These are phyloP conservation scores for Venturia carpophila DNA, from an alignment of 2,329 filamentous ascomycete species.

Conservation along the genomic window DNA sequence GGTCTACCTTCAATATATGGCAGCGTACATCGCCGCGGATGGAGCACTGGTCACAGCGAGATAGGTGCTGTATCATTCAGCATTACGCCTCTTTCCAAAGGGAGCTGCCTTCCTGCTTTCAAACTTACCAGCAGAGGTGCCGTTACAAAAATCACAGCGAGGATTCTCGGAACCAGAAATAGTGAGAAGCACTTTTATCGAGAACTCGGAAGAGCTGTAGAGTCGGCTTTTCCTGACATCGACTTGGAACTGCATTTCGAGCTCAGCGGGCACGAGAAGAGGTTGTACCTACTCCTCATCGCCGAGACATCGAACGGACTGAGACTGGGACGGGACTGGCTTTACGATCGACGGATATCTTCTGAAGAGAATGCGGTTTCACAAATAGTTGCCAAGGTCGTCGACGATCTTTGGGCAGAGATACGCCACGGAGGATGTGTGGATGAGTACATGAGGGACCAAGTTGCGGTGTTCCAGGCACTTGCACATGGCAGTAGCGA, in stretches of 20 bases:
- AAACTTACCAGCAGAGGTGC: constrained; percentile 26
- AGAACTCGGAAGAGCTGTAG: constrained; percentile 2
- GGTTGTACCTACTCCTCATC: constrained; percentile 48
- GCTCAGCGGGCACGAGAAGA: constrained; percentile 36
- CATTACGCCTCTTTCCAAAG: constrained; percentile 35
- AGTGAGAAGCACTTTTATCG: constrained; percentile 28
- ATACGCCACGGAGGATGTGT: constrained; percentile 42
- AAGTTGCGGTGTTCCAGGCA: constrained; percentile 52
- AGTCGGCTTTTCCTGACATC: neutral
- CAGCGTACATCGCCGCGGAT: constrained; percentile 43
- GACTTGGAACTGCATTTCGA: constrained; percentile 30
- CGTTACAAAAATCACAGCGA: constrained; percentile 29
- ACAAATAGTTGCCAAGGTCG: constrained; percentile 38
- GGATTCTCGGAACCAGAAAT: constrained; percentile 31
- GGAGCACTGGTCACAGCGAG: constrained; percentile 40
- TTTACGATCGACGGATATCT: constrained; percentile 35
- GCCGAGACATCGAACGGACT: constrained; percentile 43
- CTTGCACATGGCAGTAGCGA: constrained; percentile 39
- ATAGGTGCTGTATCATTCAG: constrained; percentile 45
- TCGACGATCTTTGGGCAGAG: constrained; percentile 39
- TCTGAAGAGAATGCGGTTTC: constrained; percentile 24
- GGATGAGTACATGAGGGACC: constrained; percentile 50
- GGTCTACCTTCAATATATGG: constrained; percentile 42
- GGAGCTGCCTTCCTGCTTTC: constrained; percentile 30
- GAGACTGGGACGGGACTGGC: constrained; percentile 44